These are phyloP conservation scores for Acmispon strigosus DNA, from an alignment of 306 rosid genomes.

Conservation along the genomic window DNA sequence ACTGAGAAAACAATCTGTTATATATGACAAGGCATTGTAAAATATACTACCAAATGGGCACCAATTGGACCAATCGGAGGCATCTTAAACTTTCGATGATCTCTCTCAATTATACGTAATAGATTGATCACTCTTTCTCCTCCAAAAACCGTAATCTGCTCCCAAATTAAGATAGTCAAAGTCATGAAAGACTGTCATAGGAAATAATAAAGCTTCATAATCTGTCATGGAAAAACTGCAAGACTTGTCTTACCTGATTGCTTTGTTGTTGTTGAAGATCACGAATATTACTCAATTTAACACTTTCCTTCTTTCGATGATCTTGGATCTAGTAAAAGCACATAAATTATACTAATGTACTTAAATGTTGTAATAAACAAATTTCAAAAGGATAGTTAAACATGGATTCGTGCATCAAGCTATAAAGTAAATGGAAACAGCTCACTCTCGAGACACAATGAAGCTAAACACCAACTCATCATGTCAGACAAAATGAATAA, in stretches of 20 bases:
- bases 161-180: slow-evolving; percentile 9
- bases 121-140: slow-evolving; percentile 60
- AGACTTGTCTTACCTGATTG: slow-evolving; percentile 52
- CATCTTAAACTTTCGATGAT: slow-evolving; percentile 48
- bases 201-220: background rate
- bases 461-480: too few species aligned
- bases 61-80: slow-evolving; percentile 97
- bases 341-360: background rate
- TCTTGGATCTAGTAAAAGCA: slow-evolving; percentile 44
- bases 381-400: background rate
- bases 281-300: slow-evolving; percentile 16
- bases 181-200: background rate
- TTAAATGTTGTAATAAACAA: background rate
- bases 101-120: slow-evolving; percentile 54
- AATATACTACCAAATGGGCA: slow-evolving; percentile 55
- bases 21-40: slow-evolving; percentile 7
- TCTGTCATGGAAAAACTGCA: background rate
- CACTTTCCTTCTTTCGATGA: slow-evolving; percentile 31
- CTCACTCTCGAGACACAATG: too few species aligned
- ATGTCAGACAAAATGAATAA: too few species aligned
- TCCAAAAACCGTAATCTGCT: slow-evolving; percentile 79
- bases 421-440: too few species aligned
- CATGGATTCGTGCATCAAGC: background rate
- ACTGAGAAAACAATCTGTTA: background rate
- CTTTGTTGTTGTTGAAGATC: slow-evolving; percentile 43